Percentiles rank a stretch among this genome's conserved stretches.
Conservation (phyloP, 1,284 basidiomycete species). For the Grifola frondosa region DNA sequence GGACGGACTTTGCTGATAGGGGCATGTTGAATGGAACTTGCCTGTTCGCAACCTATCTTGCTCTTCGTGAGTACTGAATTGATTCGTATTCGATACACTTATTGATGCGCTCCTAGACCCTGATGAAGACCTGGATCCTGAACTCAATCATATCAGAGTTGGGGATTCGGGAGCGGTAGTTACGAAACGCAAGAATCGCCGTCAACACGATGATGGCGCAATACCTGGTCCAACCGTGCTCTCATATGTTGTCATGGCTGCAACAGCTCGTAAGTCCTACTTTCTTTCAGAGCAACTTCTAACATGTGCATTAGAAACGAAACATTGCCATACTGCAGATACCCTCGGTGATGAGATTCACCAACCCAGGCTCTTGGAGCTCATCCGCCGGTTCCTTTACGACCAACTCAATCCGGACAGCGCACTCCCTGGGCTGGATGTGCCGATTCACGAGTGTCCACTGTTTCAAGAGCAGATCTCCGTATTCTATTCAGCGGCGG, state of each 20-base stretch:
- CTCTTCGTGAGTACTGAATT: too few relatives aligned
- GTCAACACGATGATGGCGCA: too few relatives aligned
- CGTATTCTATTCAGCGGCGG: conserved; percentile 13
- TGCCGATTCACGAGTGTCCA: neutral
- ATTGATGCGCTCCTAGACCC: too few relatives aligned
- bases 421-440: neutral
- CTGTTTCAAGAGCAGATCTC: neutral
- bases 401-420: conserved; percentile 9
- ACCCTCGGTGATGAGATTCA: neutral
- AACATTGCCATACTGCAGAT: neutral
- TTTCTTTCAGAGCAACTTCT: neutral
- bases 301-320: neutral
- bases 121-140: conserved; percentile 6
- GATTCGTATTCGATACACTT: too few relatives aligned
- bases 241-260: conserved; percentile 2
- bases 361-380: neutral
- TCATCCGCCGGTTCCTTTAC: conserved; percentile 14
- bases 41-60: neutral
- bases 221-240: neutral
- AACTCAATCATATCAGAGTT: too few relatives aligned
- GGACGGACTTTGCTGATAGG: conserved; percentile 5
- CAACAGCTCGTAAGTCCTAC: neutral
- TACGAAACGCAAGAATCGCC: too few relatives aligned
- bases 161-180: too few relatives aligned
- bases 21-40: conserved; percentile 14